Base-by-base conservation (phyloP, 2,329 filamentous ascomycete species). In the Aspergillus sp. region DNA sequence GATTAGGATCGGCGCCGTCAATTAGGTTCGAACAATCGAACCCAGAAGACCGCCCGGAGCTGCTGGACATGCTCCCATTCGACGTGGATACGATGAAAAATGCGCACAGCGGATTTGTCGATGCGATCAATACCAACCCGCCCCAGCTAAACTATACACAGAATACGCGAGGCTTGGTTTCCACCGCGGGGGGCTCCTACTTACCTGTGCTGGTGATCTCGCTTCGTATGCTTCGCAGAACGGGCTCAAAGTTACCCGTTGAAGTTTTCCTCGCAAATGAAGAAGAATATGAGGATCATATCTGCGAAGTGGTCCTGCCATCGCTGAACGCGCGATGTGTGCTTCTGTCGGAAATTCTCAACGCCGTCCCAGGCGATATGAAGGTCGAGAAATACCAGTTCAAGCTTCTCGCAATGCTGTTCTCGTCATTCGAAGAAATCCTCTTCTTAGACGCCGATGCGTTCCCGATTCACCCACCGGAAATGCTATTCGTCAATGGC, bases 371-470 rank as follows among this genome's bases (percentile, higher is more conserved):
- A 0, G 65, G 66, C 5, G 56, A 65, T 5, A 65, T 73, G 28
- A 65, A 74, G 12, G 75, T 82, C 52, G 67, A 72, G 15, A 74
- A 77, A 39, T 83, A 80, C 66, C 81, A 83, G 63, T 76, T 80
- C 66, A 84, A 84, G 64, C 71, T 75, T 1, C 77, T 83, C 36
- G 77, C 80, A 1, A 78, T 83, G 67, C 70, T 83, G 5, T 81
- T 83, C 65, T 82, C 79, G 7, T 79, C 79, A 0, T 84, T 83
- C 57, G 77, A 81, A 61, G 73, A 81, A 25, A 74, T 83, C 9
- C 71, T 84, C 5, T 83, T 81, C 65, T 69, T 83, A 15, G 81
- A 83, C 58, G 79, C 79, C 2, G 81, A 83, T 53, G 75, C 76
- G 43, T 80, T 83, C 39, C 77, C 81, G 1, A 58, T 82, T 2